phyloP scores from a whole-genome alignment of 257 asterid genomes.

The Fraxinus anomala region DNA sequence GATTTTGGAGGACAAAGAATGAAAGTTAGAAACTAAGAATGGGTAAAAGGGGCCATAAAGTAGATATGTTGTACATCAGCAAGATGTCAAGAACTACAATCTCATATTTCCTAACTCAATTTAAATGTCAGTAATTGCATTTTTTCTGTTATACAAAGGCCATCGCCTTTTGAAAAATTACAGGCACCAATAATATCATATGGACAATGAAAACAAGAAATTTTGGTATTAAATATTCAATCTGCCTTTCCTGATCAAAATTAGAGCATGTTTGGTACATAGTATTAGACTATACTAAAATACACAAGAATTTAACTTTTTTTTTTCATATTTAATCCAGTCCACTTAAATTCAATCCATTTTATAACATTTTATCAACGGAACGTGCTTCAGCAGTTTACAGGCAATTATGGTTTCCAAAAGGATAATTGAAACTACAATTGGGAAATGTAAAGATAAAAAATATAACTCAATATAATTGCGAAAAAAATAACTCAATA shows the following conservation, averaged over 20 bases:
- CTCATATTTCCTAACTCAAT: neutral
- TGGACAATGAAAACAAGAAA: neutral
- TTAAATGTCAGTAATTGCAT: neutral
- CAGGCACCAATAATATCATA: neutral
- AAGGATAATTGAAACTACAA: neutral
- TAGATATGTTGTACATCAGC: neutral
- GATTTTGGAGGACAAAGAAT: neutral
- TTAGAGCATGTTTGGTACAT: neutral
- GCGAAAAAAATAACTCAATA: too few species aligned
- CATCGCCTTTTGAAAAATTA: neutral
- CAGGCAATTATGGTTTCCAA: neutral
- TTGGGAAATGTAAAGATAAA: neutral
- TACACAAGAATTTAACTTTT: neutral
- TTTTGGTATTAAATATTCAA: neutral
- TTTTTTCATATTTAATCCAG: neutral
- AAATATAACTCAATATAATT: neutral
- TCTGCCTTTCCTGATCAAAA: neutral
- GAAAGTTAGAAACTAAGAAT: neutral
- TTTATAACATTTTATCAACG: neutral
- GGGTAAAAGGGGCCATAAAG: neutral
- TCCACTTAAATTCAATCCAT: neutral
- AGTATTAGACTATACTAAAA: too few species aligned
- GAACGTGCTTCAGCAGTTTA: constrained; percentile 6
- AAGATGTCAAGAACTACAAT: neutral
- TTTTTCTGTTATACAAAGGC: neutral